These are phyloP conservation scores for Yamadazyma ubonensis DNA, from an alignment of 805 yeast species.

Conservation along the genomic window DNA sequence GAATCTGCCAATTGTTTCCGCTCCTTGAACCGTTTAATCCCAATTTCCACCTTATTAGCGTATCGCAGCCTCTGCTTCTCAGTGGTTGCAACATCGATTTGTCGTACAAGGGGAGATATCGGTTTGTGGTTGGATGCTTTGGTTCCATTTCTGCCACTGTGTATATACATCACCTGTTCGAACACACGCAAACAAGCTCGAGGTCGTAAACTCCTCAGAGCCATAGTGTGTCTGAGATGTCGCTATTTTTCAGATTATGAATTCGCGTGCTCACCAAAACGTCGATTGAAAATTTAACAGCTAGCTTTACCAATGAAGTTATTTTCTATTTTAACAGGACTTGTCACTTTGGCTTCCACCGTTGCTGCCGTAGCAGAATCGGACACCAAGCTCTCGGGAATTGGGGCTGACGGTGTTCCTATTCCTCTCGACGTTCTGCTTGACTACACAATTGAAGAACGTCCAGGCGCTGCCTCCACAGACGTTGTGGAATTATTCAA, in stretches of 20 bases:
- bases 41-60: background rate
- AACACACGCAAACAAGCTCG: background rate
- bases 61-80: background rate
- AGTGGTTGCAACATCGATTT: background rate
- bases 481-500: conserved; percentile 45
- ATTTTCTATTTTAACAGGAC: conserved; percentile 13
- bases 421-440: conserved; percentile 9
- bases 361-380: conserved; percentile 8
- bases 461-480: conserved; percentile 35
- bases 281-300: conserved; percentile 2
- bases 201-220: background rate
- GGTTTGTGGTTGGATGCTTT: background rate
- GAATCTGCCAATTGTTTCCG: background rate
- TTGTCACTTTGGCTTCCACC: conserved; percentile 11
- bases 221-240: background rate
- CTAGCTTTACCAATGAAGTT: conserved; percentile 16
- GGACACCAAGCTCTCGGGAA: background rate
- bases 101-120: background rate
- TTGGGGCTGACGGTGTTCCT: conserved; percentile 7
- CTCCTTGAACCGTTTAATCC: background rate
- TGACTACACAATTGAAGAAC: conserved; percentile 49
- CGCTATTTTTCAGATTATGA: background rate
- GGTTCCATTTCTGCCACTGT: background rate
- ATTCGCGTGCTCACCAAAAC: conserved; percentile 1
- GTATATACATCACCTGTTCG: background rate